These are phyloP conservation scores for Croton laevigatus DNA, from an alignment of 441 rosid genomes.

Conservation along the genomic window DNA sequence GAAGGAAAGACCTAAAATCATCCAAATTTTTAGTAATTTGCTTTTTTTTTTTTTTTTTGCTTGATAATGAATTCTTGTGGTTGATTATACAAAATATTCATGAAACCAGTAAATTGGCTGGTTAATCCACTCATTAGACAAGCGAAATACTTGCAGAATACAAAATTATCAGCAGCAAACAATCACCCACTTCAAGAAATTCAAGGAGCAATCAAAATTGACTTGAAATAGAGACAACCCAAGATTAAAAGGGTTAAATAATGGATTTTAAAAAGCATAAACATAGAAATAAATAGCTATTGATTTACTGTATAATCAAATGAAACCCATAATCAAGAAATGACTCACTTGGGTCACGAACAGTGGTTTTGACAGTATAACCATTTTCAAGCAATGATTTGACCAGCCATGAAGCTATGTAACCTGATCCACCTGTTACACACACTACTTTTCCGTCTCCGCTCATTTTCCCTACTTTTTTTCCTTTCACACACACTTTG, in stretches of 20 bases:
- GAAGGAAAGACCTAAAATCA: neutral
- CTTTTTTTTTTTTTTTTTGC: neutral
- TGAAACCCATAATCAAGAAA: neutral
- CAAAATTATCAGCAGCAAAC: neutral
- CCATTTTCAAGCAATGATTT: constrained; percentile 49
- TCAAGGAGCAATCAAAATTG: neutral
- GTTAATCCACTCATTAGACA: neutral
- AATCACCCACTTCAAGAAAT: neutral
- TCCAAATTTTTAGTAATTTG: neutral
- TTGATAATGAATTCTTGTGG: neutral
- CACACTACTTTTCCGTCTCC: constrained; percentile 45
- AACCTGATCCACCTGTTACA: constrained; percentile 27
- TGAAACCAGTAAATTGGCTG: neutral
- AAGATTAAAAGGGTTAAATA: neutral
- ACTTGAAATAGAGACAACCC: neutral
- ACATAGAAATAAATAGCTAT: neutral
- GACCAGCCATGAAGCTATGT: constrained; percentile 44
- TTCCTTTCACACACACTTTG: too few species aligned
- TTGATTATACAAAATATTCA: neutral
- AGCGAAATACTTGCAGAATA: neutral
- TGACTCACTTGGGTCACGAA: neutral
- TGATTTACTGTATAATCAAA: neutral
- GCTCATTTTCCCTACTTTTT: constrained; percentile 11
- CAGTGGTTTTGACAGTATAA: constrained; percentile 35
- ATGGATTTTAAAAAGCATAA: neutral